phyloP scores from a whole-genome alignment of 805 yeast genomes.

The Metschnikowia hibisci region DNA sequence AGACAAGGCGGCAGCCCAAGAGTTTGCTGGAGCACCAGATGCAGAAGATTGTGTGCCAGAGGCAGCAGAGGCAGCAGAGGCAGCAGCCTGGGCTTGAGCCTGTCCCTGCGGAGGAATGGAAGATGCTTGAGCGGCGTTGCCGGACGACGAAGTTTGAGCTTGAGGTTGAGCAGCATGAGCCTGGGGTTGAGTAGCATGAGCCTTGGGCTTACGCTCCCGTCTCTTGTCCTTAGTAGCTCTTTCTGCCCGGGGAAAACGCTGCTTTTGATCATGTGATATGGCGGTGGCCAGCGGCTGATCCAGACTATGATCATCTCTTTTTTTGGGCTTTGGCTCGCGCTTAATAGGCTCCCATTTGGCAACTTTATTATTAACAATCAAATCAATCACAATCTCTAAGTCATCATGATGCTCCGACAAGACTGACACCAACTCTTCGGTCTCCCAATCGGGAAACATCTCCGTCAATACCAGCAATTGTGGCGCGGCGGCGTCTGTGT shows the following conservation, averaged over 20 bases:
- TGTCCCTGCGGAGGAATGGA: neutral
- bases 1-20: slow-evolving; percentile 45
- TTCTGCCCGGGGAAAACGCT: slow-evolving; percentile 10
- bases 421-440: slow-evolving; percentile 73
- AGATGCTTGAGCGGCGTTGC: slow-evolving; percentile 17
- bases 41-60: slow-evolving; percentile 11
- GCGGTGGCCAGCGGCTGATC: slow-evolving; percentile 6
- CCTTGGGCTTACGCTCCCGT: slow-evolving; percentile 12
- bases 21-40: slow-evolving; percentile 21
- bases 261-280: slow-evolving; percentile 7
- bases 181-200: slow-evolving; percentile 4
- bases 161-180: slow-evolving; percentile 2
- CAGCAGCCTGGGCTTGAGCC: slow-evolving; percentile 10
- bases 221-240: slow-evolving; percentile 15
- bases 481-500: slow-evolving; percentile 1
- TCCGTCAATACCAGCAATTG: slow-evolving; percentile 62
- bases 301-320: slow-evolving; percentile 26
- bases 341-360: slow-evolving; percentile 93
- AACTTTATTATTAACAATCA: slow-evolving; percentile 86
- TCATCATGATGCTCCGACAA: slow-evolving; percentile 71
- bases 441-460: slow-evolving; percentile 92
- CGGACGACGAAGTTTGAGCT: slow-evolving; percentile 3
- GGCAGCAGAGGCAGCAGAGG: slow-evolving; percentile 20
- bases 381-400: slow-evolving; percentile 75
- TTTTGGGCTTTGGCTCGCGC: slow-evolving; percentile 53